Conservation (phyloP, 768 basidiomycete genomes). For the Kondoa malvinella region DNA sequence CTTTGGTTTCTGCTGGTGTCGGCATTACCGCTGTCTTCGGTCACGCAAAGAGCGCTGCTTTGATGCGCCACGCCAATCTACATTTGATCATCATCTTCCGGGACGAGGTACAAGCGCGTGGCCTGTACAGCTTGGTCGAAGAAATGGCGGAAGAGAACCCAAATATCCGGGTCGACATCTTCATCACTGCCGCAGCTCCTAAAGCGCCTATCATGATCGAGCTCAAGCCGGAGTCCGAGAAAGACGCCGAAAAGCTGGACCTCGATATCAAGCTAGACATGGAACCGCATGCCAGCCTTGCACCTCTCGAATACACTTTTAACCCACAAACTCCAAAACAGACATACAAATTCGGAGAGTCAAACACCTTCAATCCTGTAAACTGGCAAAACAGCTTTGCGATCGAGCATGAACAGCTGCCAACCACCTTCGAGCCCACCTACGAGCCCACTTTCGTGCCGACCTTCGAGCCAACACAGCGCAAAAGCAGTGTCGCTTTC, state of each 20-base stretch:
- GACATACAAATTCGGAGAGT: not conserved
- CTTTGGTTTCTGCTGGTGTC: not conserved
- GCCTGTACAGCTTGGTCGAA: not conserved
- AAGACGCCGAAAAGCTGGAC: too few relatives aligned
- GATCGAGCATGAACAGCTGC: too few relatives aligned
- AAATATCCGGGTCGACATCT: not conserved
- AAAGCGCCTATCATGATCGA: not conserved
- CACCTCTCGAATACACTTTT: not conserved
- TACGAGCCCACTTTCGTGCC: too few relatives aligned
- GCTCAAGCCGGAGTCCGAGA: too few relatives aligned
- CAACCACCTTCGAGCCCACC: too few relatives aligned
- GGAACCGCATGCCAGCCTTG: not conserved
- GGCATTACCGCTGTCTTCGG: not conserved
- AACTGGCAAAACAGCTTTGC: not conserved
- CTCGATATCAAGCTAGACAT: too few relatives aligned
- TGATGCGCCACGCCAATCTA: not conserved
- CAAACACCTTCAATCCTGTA: not conserved
- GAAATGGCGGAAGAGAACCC: not conserved
- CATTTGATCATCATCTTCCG: not conserved
- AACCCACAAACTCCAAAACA: not conserved
- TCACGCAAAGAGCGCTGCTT: not conserved
- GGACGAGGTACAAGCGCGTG: not conserved
- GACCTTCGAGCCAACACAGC: too few relatives aligned
- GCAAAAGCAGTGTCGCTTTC: too few relatives aligned
- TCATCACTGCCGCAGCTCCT: not conserved